These are phyloP conservation scores for Aspergillus floridensis DNA, from an alignment of 2,329 filamentous ascomycete genomes.

Conservation along the genomic window DNA sequence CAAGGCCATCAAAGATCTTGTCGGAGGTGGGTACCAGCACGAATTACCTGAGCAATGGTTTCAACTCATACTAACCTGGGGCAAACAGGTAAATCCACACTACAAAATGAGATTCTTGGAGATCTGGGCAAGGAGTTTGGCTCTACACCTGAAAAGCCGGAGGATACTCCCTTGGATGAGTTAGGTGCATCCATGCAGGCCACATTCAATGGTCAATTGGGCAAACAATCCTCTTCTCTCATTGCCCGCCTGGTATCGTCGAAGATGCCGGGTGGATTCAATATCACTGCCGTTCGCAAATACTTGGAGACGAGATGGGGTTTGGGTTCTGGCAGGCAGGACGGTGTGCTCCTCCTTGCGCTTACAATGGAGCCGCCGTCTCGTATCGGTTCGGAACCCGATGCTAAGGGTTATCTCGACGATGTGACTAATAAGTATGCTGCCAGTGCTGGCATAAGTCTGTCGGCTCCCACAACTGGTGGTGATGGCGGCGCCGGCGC, in stretches of 20 bases:
- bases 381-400: slow-evolving; percentile 82
- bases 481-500: slow-evolving; percentile 69
- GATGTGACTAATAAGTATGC: slow-evolving; percentile 89
- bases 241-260: slow-evolving; percentile 94
- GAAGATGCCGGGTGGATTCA: slow-evolving; percentile 99
- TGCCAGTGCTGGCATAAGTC: slow-evolving; percentile 72
- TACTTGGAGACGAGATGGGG: slow-evolving; percentile 95
- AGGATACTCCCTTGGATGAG: slow-evolving; percentile 95
- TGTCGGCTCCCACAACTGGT: slow-evolving; percentile 69
- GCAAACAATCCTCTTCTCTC: slow-evolving; percentile 91
- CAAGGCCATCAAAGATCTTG: slow-evolving; percentile 98
- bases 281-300: slow-evolving; percentile 93
- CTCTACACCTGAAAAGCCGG: slow-evolving; percentile 95
- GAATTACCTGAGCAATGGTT: not conserved
- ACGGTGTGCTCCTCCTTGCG: slow-evolving; percentile 81
- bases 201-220: slow-evolving; percentile 97
- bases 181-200: slow-evolving; percentile 92
- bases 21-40: slow-evolving; percentile 70
- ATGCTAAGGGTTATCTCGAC: slow-evolving; percentile 91
- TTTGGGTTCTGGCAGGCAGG: slow-evolving; percentile 78
- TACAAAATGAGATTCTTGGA: slow-evolving; percentile 97
- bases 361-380: slow-evolving; percentile 89
- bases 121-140: slow-evolving; percentile 98
- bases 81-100: slow-evolving; percentile 81
- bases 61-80: slow-evolving; percentile 7